Conservation (phyloP, 192 early-diverging fungal genomes). For the Coemansia sp. region DNA sequence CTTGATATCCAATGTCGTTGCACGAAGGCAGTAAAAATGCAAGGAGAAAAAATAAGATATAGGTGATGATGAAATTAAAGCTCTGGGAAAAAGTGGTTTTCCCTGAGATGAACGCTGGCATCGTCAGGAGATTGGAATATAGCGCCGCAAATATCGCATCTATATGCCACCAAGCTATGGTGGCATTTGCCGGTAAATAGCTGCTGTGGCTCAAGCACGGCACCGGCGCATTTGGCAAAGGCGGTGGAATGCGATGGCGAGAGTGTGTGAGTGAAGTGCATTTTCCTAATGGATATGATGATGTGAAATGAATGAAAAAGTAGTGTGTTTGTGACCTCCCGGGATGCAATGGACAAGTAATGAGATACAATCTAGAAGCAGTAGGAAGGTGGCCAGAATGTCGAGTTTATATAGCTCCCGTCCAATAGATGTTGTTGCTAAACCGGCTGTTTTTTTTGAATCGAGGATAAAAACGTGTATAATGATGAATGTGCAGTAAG, state of each 20-base stretch:
- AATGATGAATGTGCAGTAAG: too few species aligned
- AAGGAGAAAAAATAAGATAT: not conserved
- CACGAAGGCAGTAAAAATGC: too few species aligned
- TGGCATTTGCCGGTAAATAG: slow-evolving; percentile 1
- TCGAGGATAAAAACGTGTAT: not conserved
- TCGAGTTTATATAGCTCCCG: too few species aligned
- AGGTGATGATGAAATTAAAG: slow-evolving; percentile 16
- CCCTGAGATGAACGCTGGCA: slow-evolving; percentile 41
- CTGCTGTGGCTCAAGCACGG: not conserved
- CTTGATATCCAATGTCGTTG: too few species aligned
- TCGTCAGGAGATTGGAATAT: slow-evolving; percentile 15
- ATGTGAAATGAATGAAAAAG: too few species aligned
- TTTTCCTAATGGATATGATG: not conserved
- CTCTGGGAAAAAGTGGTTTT: slow-evolving; percentile 48
- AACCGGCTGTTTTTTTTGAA: not conserved
- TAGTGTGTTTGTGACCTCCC: too few species aligned
- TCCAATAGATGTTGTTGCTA: not conserved
- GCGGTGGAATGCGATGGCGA: not conserved
- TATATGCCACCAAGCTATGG: slow-evolving; percentile 14
- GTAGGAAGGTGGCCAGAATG: too few species aligned
- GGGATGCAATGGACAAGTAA: too few species aligned
- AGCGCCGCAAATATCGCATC: slow-evolving; percentile 39
- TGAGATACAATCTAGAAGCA: too few species aligned
- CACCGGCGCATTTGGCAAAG: not conserved
- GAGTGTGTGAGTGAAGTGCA: not conserved